Evolutionary conservation across 352 stramenopile species (phyloP).

Genomic region (Pythium aristosporum): DNA sequence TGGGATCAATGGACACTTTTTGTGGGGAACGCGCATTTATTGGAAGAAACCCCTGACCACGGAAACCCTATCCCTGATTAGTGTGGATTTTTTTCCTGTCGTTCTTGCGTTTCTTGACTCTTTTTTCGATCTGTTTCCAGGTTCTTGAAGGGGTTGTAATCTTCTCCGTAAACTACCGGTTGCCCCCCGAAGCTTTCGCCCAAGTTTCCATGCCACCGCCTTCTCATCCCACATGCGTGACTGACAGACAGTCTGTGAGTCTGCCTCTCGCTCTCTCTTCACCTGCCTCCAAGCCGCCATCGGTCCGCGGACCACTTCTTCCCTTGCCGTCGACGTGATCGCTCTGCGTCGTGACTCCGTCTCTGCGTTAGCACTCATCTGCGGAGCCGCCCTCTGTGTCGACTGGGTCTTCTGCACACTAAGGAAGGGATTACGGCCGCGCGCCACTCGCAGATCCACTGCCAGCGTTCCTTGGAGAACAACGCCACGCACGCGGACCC

Average conservation of each 20-base stretch:
- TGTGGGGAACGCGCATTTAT: background rate
- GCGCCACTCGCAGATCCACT: background rate
- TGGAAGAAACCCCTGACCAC: background rate
- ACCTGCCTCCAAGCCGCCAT: background rate
- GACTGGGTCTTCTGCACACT: background rate
- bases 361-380: background rate
- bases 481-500: background rate
- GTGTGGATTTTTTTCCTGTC: background rate
- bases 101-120: no score
- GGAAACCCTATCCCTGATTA: conserved; percentile 3
- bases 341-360: conserved; percentile 8
- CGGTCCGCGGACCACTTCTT: conserved; percentile 20
- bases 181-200: background rate
- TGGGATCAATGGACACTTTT: background rate
- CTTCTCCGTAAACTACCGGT: background rate
- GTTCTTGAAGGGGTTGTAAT: background rate
- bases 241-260: conserved; percentile 1
- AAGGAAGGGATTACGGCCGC: background rate
- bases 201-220: conserved; percentile 19
- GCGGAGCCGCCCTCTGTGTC: conserved; percentile 3
- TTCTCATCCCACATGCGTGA: conserved; percentile 20
- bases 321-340: conserved; percentile 20
- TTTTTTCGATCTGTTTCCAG: conserved; percentile 4
- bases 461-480: background rate
- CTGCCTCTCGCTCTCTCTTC: conserved; percentile 15